A percentile compares a stretch with the other conserved stretches of the same genome.
phyloP scores from a whole-genome alignment of 495 filamentous ascomycete species.

The Aspergillus asperescens region DNA sequence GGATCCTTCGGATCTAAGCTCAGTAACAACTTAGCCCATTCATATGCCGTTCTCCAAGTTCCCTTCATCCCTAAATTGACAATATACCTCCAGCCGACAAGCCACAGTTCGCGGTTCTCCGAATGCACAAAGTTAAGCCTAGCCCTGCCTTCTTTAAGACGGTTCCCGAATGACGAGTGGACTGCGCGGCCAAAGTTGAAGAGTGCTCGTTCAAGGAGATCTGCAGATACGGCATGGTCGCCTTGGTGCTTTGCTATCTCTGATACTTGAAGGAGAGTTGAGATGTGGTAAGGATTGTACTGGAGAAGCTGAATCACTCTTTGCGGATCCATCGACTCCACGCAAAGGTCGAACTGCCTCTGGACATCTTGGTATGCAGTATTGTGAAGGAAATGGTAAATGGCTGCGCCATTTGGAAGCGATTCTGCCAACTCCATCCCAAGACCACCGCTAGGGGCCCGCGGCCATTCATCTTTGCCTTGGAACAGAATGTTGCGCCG shows the following conservation, averaged over 20 bases:
- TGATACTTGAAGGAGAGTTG: constrained; percentile 86
- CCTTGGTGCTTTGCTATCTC: constrained; percentile 86
- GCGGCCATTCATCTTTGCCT: constrained; percentile 89
- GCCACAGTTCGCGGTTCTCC: constrained; percentile 90
- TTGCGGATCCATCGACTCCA: constrained; percentile 77
- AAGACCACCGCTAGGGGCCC: constrained; percentile 70
- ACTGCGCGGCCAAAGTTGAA: constrained; percentile 87
- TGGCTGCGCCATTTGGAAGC: constrained; percentile 41
- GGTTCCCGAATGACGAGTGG: constrained; percentile 68
- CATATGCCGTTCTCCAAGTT: constrained; percentile 87
- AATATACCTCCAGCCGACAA: constrained; percentile 85
- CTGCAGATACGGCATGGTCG: constrained; percentile 76
- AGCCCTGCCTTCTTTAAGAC: constrained; percentile 73
- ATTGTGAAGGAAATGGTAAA: constrained; percentile 72
- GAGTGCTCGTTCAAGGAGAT: constrained; percentile 84
- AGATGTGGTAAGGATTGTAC: constrained; percentile 84
- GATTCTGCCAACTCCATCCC: constrained; percentile 70
- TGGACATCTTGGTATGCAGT: constrained; percentile 72
- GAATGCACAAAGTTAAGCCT: constrained; percentile 69
- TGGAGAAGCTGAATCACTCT: constrained; percentile 58
- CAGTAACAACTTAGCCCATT: constrained; percentile 85
- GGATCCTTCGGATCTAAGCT: constrained; percentile 76
- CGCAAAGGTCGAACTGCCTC: constrained; percentile 66
- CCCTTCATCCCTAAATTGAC: constrained; percentile 77
- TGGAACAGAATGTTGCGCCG: constrained; percentile 80